A percentile compares a stretch with the other conserved stretches of the same genome.
Conservation (phyloP, 192 early-diverging fungal genomes). For the Backusella liffmaniae region DNA sequence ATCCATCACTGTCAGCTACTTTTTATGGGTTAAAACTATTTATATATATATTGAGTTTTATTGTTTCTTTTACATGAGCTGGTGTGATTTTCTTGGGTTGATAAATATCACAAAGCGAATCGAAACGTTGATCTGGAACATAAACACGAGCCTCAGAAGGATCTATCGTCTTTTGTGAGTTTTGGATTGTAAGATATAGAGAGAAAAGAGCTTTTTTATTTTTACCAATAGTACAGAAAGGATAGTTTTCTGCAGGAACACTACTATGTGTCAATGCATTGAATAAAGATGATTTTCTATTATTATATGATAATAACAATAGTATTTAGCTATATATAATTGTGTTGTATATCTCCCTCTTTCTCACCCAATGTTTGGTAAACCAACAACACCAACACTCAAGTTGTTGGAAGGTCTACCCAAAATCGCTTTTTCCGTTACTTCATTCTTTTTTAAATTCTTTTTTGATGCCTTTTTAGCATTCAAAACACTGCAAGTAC, state of each 20-base stretch:
- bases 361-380: constrained; percentile 76
- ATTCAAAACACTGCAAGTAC: background rate
- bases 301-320: background rate
- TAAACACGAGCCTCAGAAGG: constrained; percentile 68
- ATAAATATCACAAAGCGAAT: constrained; percentile 62
- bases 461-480: constrained; percentile 6
- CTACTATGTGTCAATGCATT: constrained; percentile 52
- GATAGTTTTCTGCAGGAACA: constrained; percentile 72
- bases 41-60: too few relatives aligned
- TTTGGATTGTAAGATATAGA: background rate
- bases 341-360: background rate
- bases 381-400: constrained; percentile 75
- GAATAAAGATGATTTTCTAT: constrained; percentile 55
- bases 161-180: constrained; percentile 37
- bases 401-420: constrained; percentile 79
- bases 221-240: constrained; percentile 73
- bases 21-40: background rate
- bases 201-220: too few relatives aligned
- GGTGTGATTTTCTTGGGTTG: constrained; percentile 59
- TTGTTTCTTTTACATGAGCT: constrained; percentile 46
- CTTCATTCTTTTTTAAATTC: background rate
- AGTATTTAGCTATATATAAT: too few relatives aligned
- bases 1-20: constrained; percentile 60
- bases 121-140: constrained; percentile 70
- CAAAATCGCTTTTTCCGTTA: background rate